phyloP scores from a whole-genome alignment of 257 asterid genomes.

The Nicotiana undulata region DNA sequence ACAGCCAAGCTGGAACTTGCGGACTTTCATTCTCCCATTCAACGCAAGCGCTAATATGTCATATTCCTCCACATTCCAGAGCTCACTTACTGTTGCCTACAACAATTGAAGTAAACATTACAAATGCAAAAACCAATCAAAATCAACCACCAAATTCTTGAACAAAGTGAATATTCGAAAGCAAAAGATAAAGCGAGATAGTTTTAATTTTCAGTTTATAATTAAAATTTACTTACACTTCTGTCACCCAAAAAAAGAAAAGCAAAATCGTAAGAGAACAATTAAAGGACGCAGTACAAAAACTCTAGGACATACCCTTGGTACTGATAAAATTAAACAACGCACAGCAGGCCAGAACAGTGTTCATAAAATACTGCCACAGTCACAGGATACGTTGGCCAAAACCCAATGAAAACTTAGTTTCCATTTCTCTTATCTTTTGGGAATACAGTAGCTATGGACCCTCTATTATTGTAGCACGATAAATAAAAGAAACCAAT shows the following conservation, averaged over 20 bases:
- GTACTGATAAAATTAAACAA: neutral
- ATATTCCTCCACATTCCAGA: conserved; percentile 92
- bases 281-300: neutral
- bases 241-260: neutral
- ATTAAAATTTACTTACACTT: neutral
- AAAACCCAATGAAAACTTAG: neutral
- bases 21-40: conserved; percentile 66
- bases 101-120: neutral
- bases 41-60: conserved; percentile 83
- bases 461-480: neutral
- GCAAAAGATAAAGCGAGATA: too few relatives aligned
- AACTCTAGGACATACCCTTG: neutral
- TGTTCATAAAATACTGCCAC: neutral
- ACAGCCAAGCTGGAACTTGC: conserved; percentile 47
- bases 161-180: too few relatives aligned
- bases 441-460: neutral
- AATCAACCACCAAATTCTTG: neutral
- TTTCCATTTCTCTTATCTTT: neutral
- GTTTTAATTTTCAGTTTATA: too few relatives aligned
- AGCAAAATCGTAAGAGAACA: neutral
- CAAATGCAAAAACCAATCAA: neutral
- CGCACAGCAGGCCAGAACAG: neutral
- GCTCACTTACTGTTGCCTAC: conserved; percentile 76
- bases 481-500: neutral
- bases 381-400: neutral